Base-by-base conservation (phyloP, 1,284 basidiomycete species). In the Rhodotorula sp. region DNA sequence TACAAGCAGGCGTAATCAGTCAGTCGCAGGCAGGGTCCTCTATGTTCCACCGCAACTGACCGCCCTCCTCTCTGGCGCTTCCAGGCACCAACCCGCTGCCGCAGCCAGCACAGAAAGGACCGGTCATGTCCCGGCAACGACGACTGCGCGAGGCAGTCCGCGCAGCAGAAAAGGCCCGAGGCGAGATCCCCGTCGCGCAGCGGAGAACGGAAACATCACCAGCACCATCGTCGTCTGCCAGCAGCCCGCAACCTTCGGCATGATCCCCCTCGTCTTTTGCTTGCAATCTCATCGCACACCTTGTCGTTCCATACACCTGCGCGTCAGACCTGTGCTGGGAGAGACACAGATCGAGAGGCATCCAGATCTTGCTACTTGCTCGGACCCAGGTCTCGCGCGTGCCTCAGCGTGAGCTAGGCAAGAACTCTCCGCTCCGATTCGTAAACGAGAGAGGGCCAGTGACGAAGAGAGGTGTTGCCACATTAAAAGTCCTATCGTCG, bases 1-100 rank as follows among this genome's bases (percentile, higher is more conserved):
- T 79, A 53, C 71, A 78, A 44, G 80, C 80, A 49, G 73, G 80
- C 66, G 42, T 74, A 26, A 24, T 75, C 55, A 20, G 72, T 74
- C 22, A 64, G 73, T 72, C 33, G 12, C n/a, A n/a, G n/a, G n/a
- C n/a, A n/a, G n/a, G n/a, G 26, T 33, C 26, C n/a, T 15, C 26
- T n/a, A 17, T 29, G 33, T 29, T 2, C 5, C 4, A 6, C n/a
- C n/a, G 37, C 4, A 20, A 44, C 49, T 62, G 53, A 51, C 45
- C 44, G 3, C 22, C 30, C n/a, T 20, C 10, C 24, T 29, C n/a
- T 15, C 24, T 20, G 6, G 7, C n/a, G 12, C 57, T 1, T 1
- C 15, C 57, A 73, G 68, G 64, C 29, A 63, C 66, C 42, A 57
- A 53, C 51, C 30, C 63, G 18, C 51, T 51, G 55, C 68, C 57